phyloP scores from a whole-genome alignment of 306 rosid genomes.

The Amphicarpaea edgeworthii region DNA sequence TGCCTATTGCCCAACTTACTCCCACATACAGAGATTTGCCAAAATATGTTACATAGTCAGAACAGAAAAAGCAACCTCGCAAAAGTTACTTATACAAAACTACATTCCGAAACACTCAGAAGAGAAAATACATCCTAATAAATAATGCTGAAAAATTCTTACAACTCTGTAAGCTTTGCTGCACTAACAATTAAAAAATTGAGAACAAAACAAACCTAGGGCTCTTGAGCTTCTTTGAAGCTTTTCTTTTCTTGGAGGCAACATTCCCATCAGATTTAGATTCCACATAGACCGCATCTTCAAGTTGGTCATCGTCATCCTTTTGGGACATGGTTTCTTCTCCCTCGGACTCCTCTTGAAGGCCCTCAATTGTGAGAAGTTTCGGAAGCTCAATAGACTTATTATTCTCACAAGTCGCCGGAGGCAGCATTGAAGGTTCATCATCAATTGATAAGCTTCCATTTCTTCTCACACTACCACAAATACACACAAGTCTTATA shows the following conservation, averaged over 20 bases:
- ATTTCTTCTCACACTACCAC: slow-evolving; percentile 71
- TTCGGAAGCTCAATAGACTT: slow-evolving; percentile 58
- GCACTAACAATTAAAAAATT: background rate
- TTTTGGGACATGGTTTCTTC: slow-evolving; percentile 48
- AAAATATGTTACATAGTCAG: slow-evolving; percentile 19
- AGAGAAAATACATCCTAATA: slow-evolving; percentile 14
- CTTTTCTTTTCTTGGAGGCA: slow-evolving; percentile 79
- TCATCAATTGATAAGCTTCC: slow-evolving; percentile 44
- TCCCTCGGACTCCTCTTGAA: slow-evolving; percentile 61
- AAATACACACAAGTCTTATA: background rate
- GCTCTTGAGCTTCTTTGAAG: slow-evolving; percentile 61
- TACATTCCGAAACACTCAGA: slow-evolving; percentile 29
- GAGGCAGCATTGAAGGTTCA: slow-evolving; percentile 48
- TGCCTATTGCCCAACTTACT: slow-evolving; percentile 14
- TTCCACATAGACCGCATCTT: slow-evolving; percentile 48
- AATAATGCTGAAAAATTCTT: slow-evolving; percentile 7
- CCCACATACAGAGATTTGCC: background rate
- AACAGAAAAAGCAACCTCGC: slow-evolving; percentile 5
- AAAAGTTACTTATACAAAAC: slow-evolving; percentile 31
- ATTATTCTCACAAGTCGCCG: slow-evolving; percentile 31
- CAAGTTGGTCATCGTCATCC: slow-evolving; percentile 49
- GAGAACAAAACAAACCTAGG: slow-evolving; percentile 61
- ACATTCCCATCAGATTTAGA: slow-evolving; percentile 39
- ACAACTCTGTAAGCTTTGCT: background rate
- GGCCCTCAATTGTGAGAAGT: slow-evolving; percentile 64